These are phyloP conservation scores for Ceratocystis eucalypticola DNA, from an alignment of 2,329 filamentous ascomycete genomes.

Conservation along the genomic window DNA sequence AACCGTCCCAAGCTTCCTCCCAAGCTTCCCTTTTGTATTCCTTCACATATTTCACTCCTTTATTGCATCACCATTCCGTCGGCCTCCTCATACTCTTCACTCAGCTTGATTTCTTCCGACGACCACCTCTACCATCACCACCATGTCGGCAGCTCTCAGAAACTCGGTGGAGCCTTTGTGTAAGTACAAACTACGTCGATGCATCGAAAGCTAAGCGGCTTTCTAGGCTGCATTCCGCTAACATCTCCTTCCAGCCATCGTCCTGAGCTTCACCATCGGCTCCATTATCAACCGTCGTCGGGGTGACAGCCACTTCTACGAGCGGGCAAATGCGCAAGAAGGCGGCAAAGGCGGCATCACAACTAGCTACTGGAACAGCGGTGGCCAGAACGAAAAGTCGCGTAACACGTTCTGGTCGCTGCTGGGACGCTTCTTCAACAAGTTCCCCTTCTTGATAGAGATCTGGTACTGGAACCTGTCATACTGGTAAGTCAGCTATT, in stretches of 20 bases:
- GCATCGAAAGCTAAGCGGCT: background rate
- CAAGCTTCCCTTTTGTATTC: background rate
- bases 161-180: slow-evolving; percentile 17
- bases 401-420: slow-evolving; percentile 21
- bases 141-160: slow-evolving; percentile 12
- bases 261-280: slow-evolving; percentile 12
- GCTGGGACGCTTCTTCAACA: slow-evolving; percentile 25
- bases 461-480: slow-evolving; percentile 30
- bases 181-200: background rate
- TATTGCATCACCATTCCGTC: background rate
- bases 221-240: background rate
- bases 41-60: slow-evolving; percentile 11
- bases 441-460: slow-evolving; percentile 27
- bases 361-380: slow-evolving; percentile 13
- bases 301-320: slow-evolving; percentile 12
- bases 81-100: background rate
- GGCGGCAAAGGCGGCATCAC: slow-evolving; percentile 13
- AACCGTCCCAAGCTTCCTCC: slow-evolving; percentile 1
- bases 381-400: slow-evolving; percentile 9
- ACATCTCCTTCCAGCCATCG: slow-evolving; percentile 8
- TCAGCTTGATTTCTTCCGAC: background rate
- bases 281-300: slow-evolving; percentile 16
- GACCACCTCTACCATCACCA: background rate
- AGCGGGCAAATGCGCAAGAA: slow-evolving; percentile 6
- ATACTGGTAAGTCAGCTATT: slow-evolving; percentile 25